A percentile compares a stretch with the other conserved stretches of the same genome.
phyloP scores from a whole-genome alignment of 768 basidiomycete species.

The Postia placenta region DNA sequence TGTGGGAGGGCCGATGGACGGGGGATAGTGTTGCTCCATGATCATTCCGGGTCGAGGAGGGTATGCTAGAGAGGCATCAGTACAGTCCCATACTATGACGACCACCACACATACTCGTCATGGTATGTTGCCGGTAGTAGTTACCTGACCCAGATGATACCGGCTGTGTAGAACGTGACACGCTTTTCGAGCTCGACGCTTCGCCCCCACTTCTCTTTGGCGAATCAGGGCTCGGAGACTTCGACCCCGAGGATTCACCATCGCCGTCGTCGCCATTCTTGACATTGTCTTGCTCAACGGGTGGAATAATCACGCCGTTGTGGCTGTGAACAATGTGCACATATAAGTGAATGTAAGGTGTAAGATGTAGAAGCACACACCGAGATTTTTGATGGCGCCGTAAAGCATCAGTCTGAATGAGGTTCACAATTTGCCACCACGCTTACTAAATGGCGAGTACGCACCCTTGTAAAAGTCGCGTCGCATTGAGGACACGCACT shows the following conservation, averaged over 20 bases:
- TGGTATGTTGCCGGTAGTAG: slow-evolving; percentile 65
- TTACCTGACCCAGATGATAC: slow-evolving; percentile 32
- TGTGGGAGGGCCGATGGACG: slow-evolving; percentile 40
- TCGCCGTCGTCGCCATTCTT: slow-evolving; percentile 22
- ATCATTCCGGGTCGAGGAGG: slow-evolving; percentile 32
- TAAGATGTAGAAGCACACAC: slow-evolving; percentile 30
- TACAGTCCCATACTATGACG: too few species aligned
- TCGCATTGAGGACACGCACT: slow-evolving; percentile 79
- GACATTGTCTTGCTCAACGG: slow-evolving; percentile 24
- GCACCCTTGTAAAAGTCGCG: slow-evolving; percentile 71
- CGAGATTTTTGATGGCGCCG: slow-evolving; percentile 76
- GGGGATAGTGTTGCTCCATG: slow-evolving; percentile 36
- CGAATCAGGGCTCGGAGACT: slow-evolving; percentile 47
- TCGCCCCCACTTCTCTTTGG: slow-evolving; percentile 36
- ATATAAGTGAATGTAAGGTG: neutral
- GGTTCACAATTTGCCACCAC: slow-evolving; percentile 5
- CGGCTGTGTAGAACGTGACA: slow-evolving; percentile 25
- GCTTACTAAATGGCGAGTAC: slow-evolving; percentile 18
- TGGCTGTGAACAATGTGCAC: slow-evolving; percentile 37
- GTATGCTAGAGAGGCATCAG: too few species aligned
- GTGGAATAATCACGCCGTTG: slow-evolving; percentile 61
- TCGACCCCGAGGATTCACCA: slow-evolving; percentile 33
- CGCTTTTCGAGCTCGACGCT: slow-evolving; percentile 16
- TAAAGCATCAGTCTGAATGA: slow-evolving; percentile 68
- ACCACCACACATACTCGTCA: too few species aligned